A percentile compares a stretch with the other conserved stretches of the same genome.
These are phyloP conservation scores for Exophiala viscosa DNA, from an alignment of 2,329 filamentous ascomycete species.

Conservation along the genomic window DNA sequence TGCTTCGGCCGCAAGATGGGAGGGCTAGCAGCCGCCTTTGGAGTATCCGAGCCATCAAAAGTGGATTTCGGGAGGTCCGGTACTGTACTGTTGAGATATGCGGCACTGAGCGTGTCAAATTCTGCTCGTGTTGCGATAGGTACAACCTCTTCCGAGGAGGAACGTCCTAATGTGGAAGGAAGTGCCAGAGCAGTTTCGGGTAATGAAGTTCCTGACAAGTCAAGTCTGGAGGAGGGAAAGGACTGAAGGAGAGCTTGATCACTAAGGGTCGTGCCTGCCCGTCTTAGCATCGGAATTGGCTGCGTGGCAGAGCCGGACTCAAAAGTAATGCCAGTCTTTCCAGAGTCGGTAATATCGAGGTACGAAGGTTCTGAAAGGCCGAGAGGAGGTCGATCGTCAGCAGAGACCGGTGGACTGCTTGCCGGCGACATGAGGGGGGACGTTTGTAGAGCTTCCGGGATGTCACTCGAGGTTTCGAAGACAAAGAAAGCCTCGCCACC, in stretches of 20 bases:
- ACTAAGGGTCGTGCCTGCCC: constrained; percentile 17
- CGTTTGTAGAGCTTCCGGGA: constrained; percentile 90
- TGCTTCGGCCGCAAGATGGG: constrained; percentile 68
- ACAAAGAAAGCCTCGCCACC: constrained; percentile 98
- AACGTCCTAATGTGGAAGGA: constrained; percentile 45
- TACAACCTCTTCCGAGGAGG: constrained; percentile 54
- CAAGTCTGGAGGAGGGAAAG: constrained; percentile 13
- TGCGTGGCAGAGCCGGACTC: constrained; percentile 5
- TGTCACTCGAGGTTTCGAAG: constrained; percentile 87
- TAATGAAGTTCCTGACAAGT: constrained; percentile 5
- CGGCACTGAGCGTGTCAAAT: constrained; percentile 21
- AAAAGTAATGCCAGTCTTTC: constrained; percentile 21
- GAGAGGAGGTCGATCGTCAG: constrained; percentile 27
- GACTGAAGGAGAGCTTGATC: constrained; percentile 6
- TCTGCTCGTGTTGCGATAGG: constrained; percentile 38
- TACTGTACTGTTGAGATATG: constrained; percentile 17
- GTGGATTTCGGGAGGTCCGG: constrained; percentile 10
- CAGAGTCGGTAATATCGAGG: constrained; percentile 40
- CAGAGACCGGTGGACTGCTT: constrained; percentile 60
- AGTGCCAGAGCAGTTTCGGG: constrained; percentile 3
- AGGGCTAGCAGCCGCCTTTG: constrained; percentile 62
- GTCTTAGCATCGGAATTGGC: constrained; percentile 17
- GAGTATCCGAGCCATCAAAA: constrained; percentile 13
- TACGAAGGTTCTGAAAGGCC: constrained; percentile 49
- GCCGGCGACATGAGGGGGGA: constrained; percentile 88